Evolutionary conservation across 371 early-diverging fungal species (phyloP).

Genomic region (Mucor racemosus): DNA sequence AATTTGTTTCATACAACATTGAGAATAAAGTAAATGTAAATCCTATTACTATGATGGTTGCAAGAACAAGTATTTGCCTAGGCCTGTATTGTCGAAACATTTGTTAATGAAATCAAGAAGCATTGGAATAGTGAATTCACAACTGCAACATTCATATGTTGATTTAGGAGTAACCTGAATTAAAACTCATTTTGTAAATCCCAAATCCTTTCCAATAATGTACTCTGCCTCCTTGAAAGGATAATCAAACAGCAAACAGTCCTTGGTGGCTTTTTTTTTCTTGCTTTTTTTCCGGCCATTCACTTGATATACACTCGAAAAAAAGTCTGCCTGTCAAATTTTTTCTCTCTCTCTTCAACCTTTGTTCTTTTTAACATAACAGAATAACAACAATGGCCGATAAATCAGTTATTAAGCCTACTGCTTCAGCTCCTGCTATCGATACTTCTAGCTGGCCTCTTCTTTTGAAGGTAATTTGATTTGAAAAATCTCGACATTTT

Average conservation of each 20-base stretch:
- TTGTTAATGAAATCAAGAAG: not conserved
- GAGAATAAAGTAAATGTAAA: not conserved
- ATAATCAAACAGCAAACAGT: slow-evolving; percentile 4
- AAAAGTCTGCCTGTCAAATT: slow-evolving; percentile 26
- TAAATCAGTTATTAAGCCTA: slow-evolving; percentile 72
- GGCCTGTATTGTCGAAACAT: not conserved
- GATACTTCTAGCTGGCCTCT: slow-evolving; percentile 97
- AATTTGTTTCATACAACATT: not conserved
- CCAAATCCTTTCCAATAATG: not conserved
- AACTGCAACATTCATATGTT: not conserved
- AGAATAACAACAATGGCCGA: slow-evolving; percentile 36
- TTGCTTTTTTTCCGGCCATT: slow-evolving; percentile 2
- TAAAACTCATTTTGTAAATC: not conserved
- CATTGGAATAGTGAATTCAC: not conserved
- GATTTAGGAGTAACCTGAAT: not conserved
- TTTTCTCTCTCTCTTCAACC: slow-evolving; percentile 10
- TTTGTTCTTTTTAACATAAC: slow-evolving; percentile 16
- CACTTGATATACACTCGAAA: not conserved
- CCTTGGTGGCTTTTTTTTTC: slow-evolving; percentile 13
- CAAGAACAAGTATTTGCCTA: not conserved
- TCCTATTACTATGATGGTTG: not conserved
- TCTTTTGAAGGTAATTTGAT: slow-evolving; percentile 78
- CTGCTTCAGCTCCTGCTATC: slow-evolving; percentile 74
- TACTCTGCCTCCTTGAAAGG: not conserved
- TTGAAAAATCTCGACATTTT: not conserved